Evolutionary conservation across 139 green algal genomes (phyloP).

Genomic region (Micromonas pusilla): DNA sequence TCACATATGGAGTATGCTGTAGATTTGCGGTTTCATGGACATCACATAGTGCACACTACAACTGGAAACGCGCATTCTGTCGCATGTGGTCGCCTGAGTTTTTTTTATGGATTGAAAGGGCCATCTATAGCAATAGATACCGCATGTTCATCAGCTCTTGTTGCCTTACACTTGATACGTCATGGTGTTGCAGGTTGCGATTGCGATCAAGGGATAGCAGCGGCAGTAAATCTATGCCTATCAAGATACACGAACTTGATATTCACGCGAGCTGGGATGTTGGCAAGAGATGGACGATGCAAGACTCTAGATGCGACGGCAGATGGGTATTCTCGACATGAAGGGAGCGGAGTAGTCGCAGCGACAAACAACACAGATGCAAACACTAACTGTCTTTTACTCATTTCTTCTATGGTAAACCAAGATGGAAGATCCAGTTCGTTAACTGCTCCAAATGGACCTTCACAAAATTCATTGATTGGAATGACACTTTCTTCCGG

Average conservation of each 20-base stretch:
- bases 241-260: conserved; percentile 12
- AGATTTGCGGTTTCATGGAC: no score
- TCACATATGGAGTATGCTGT: no score
- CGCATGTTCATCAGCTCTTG: no score
- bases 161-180: no score
- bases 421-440: conserved; percentile 23
- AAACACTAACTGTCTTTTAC: background rate
- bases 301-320: conserved; percentile 73
- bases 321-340: conserved; percentile 57
- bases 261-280: conserved; percentile 49
- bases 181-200: no score
- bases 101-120: no score
- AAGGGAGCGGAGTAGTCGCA: no score
- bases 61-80: no score
- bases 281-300: conserved; percentile 70
- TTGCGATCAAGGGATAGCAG: no score
- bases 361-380: background rate
- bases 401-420: background rate
- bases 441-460: conserved; percentile 27
- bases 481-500: background rate
- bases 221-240: conserved; percentile 13
- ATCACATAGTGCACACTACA: no score
- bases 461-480: background rate
- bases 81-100: no score
- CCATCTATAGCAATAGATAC: no score